Percentiles rank a stretch among this genome's conserved stretches.
Conservation (phyloP, 2,329 filamentous ascomycete species). For the Ciborinia camelliae region DNA sequence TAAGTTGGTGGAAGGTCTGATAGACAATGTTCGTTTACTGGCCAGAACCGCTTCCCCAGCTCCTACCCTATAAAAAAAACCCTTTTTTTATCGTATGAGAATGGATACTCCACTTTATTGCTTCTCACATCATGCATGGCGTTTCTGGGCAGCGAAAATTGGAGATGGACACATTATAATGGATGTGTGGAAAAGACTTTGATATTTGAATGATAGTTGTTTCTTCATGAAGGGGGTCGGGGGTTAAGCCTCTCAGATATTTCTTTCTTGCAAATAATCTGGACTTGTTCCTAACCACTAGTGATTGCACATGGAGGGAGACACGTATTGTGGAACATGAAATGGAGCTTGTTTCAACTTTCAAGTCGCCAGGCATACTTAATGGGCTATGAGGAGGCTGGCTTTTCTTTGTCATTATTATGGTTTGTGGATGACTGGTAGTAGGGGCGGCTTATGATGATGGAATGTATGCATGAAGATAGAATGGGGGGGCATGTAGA, state of each 20-base stretch:
- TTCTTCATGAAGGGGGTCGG: not conserved
- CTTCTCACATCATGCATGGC: not conserved
- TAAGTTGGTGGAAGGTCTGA: slow-evolving; percentile 66
- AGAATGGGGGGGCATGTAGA: no score
- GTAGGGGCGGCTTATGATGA: not conserved
- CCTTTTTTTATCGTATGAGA: not conserved
- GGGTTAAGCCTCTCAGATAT: no score
- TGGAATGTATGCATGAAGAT: not conserved
- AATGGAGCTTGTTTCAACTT: not conserved
- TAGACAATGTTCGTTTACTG: slow-evolving; percentile 57
- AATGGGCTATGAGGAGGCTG: not conserved
- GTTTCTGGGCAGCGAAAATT: not conserved
- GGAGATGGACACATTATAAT: not conserved
- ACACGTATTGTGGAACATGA: no score
- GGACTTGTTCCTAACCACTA: not conserved
- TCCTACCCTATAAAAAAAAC: not conserved
- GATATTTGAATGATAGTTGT: not conserved
- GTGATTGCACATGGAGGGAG: not conserved
- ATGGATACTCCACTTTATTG: not conserved
- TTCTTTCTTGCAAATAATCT: not conserved
- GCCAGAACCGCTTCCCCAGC: slow-evolving; percentile 19
- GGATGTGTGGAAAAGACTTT: not conserved
- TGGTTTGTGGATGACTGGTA: not conserved
- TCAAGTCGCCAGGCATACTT: not conserved
- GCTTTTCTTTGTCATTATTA: not conserved